Percentiles rank a stretch among this genome's conserved stretches.
Evolutionary conservation across 2,329 filamentous ascomycete genomes (phyloP).

Genomic region (Claviceps lovelessii): DNA sequence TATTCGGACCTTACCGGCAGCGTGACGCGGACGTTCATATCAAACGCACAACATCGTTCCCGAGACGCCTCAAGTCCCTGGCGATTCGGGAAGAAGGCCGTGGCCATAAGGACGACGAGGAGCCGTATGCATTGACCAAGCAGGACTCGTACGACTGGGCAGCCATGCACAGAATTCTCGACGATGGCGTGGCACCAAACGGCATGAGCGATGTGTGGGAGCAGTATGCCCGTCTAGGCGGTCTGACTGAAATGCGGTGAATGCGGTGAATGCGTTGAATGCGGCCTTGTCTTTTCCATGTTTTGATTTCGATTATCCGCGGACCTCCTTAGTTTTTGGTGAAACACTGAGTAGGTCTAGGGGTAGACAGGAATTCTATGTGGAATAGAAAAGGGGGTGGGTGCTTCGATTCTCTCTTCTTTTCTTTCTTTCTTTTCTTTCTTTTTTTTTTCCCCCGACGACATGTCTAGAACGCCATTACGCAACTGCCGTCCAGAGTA

Average conservation of each 20-base stretch:
- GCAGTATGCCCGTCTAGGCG: slow-evolving; percentile 32
- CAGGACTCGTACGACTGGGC: slow-evolving; percentile 22
- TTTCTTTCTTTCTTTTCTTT: neutral
- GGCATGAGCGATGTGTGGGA: slow-evolving; percentile 26
- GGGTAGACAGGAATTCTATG: neutral
- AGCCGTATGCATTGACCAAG: slow-evolving; percentile 12
- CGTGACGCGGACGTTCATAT: slow-evolving; percentile 11
- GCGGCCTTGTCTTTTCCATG: neutral
- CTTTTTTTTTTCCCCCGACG: neutral
- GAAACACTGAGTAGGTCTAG: no score
- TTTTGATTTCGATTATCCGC: neutral
- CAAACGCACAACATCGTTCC: slow-evolving; percentile 10
- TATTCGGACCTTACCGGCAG: slow-evolving; percentile 9
- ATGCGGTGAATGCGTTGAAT: no score
- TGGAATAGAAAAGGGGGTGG: no score
- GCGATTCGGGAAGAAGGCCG: slow-evolving; percentile 10
- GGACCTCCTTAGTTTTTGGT: no score
- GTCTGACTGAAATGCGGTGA: slow-evolving; percentile 26
- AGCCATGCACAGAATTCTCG: slow-evolving; percentile 23
- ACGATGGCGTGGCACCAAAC: slow-evolving; percentile 12
- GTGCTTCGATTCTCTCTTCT: no score
- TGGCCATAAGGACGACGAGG: slow-evolving; percentile 7
- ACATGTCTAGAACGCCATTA: no score
- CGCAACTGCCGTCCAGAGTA: no score
- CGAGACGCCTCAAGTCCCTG: slow-evolving; percentile 7